A percentile compares a stretch with the other conserved stretches of the same genome.
These are phyloP conservation scores for Sisymbrium altissimum DNA, from an alignment of 345 rosid species.

Conservation along the genomic window DNA sequence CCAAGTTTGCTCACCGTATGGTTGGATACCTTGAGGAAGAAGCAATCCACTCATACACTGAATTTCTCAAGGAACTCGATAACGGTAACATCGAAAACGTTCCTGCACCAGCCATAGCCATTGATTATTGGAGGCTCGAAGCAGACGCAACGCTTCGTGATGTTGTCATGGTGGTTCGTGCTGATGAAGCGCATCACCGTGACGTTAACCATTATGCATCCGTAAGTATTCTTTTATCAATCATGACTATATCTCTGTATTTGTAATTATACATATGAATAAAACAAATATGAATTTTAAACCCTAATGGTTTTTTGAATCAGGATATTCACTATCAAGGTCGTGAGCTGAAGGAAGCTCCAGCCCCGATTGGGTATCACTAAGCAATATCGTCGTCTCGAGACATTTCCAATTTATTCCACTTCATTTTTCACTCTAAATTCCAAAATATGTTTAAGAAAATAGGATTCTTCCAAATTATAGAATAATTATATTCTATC, in stretches of 20 bases:
- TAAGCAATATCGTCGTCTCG: background rate
- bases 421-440: no score
- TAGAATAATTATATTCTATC: no score
- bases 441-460: no score
- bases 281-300: background rate
- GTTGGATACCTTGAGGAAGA: constrained; percentile 87
- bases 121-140: constrained; percentile 71
- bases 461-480: no score
- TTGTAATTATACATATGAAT: background rate
- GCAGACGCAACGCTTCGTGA: constrained; percentile 55
- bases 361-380: constrained; percentile 64
- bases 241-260: background rate
- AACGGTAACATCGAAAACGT: constrained; percentile 67
- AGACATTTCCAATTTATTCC: no score
- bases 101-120: constrained; percentile 71
- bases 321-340: constrained; percentile 75
- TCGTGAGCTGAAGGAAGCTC: constrained; percentile 58
- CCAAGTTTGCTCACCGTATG: constrained; percentile 73
- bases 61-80: constrained; percentile 71
- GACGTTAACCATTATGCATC: constrained; percentile 85
- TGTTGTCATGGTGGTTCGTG: constrained; percentile 70
- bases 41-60: constrained; percentile 77
- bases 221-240: constrained; percentile 24
- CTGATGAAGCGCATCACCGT: constrained; percentile 81
- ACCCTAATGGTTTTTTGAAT: background rate